Base-by-base conservation (phyloP, 306 rosid species). In the Albizia julibrissin region DNA sequence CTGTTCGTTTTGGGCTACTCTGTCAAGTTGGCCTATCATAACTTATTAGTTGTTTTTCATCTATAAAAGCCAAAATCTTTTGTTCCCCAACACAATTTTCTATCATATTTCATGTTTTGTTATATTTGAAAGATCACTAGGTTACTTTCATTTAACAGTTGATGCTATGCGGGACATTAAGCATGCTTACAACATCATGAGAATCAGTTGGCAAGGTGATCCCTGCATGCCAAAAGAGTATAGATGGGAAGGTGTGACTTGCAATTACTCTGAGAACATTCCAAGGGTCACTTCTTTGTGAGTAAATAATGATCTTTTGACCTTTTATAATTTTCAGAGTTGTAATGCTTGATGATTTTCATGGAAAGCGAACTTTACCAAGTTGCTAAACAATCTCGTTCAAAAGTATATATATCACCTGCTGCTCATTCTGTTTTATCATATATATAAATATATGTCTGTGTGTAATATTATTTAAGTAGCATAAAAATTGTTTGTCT, bases 101-200 rank as follows among this genome's bases (percentile, higher is more conserved):
- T 56, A 8, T 7, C 62, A 21, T 56, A 21, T 58, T n/a, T 22
- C 26, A 22, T 58, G 22, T 59, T 59, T 59, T 59, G 16, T 59
- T 59, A 12, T 1, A 24, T 59, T 24, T 22, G 10, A 59, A 24
- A n/a, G 27, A 9, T 22, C 66, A 24, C 31, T 9, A 10, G 66
- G 66, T 22, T 11, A 26, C 67, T 61, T 59, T 33, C 16, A 24
- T 26, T 59, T 61, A 26, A 61, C 34, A 84, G 87, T 66, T 34
- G 34, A 31, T 31, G 83, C 85, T 11, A 66, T 77, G 6, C 0
- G 21, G 80, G 47, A 42, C 7, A 85, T 85, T 21, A 72, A 79
- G 79, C 56, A 31, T 6, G 33, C 47, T 46, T 14, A 46, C 26
- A 26, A 61, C 37, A 61, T 61, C 68, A 26, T 26, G 37, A 61